Percentiles rank a stretch among this genome's conserved stretches.
Conservation (phyloP, 1,139 yeast genomes). For the Candida neerlandica region DNA sequence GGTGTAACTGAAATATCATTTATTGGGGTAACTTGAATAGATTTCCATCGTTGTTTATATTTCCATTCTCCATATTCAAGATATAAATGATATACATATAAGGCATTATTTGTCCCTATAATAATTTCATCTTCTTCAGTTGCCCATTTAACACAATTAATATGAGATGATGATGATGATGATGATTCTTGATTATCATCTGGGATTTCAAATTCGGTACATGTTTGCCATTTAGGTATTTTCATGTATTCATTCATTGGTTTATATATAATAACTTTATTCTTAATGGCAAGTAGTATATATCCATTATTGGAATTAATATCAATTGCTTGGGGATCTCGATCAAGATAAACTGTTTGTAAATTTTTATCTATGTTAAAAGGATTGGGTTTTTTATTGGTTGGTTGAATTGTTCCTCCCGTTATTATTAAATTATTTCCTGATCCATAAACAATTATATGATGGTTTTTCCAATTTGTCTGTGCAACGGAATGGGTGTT, state of each 20-base stretch:
- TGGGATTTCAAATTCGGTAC: slow-evolving; percentile 20
- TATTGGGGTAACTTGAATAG: slow-evolving; percentile 59
- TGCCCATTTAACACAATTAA: slow-evolving; percentile 74
- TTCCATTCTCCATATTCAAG: slow-evolving; percentile 47
- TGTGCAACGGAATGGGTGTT: slow-evolving; percentile 59
- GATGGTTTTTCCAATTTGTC: slow-evolving; percentile 67
- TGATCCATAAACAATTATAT: slow-evolving; percentile 76
- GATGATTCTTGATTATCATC: slow-evolving; percentile 35
- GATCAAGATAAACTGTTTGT: slow-evolving; percentile 74
- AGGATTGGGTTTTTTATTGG: slow-evolving; percentile 16
- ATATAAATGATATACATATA: slow-evolving; percentile 56
- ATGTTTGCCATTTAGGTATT: slow-evolving; percentile 53
- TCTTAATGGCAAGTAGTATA: slow-evolving; percentile 49
- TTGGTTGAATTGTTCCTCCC: slow-evolving; percentile 20
- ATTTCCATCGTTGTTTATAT: slow-evolving; percentile 53
- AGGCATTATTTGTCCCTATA: slow-evolving; percentile 54
- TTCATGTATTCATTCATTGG: slow-evolving; percentile 49
- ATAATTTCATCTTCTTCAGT: slow-evolving; percentile 55
- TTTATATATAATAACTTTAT: slow-evolving; percentile 37
- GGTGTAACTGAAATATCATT: slow-evolving; percentile 58
- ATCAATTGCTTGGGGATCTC: slow-evolving; percentile 68
- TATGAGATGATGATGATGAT: too few species aligned
- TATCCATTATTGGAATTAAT: slow-evolving; percentile 61
- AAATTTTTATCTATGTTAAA: slow-evolving; percentile 38
- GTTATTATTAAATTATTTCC: slow-evolving; percentile 80